Evolutionary conservation across 495 filamentous ascomycete genomes (phyloP), one percentile per base, ranked within the genome.

Genomic region (Glarea lozoyensis): DNA sequence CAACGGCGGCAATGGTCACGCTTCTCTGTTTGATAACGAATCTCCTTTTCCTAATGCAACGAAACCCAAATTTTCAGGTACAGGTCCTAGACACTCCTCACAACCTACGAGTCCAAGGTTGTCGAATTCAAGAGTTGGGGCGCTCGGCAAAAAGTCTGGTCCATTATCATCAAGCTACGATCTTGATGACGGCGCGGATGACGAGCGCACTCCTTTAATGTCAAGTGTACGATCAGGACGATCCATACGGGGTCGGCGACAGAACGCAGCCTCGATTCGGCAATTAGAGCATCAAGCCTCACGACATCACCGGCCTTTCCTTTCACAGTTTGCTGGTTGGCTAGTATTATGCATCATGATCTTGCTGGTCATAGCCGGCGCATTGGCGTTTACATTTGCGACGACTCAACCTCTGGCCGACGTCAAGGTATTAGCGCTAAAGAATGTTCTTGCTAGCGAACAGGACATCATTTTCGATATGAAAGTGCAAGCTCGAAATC

Each of bases 381-480:
- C 83, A 4, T 78, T 88, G 15, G 86, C 82, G 11, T 94, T 97
- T 62, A 71, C 96, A 55, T 78, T 93, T 49, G 82, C 88, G 15
- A 88, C 88, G 29, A 93, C 88, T n/a, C 88, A 93, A 48, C 82
- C 88, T 6, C 70, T 98, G 10, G 63, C 79, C 30, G 78, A 85
- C 33, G 81, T 97, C 41, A 66, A 78, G 33, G 69, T 97, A 21
- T 60, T 79, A 30, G 79, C 80, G 29, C 84, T 98, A 47, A 76
- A 81, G 49, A 89, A 94, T 52, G 87, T 98, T 13, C 73, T 97
- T 22, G 88, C 88, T 4, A 94, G 86, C 48, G 83, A 94, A 57
- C 85, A 95, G 60, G 93, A 97, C 55, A 71, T 98, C 15, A 97
- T 98, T 81, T 69, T 98, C 48, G 90, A 98, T 54, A 66, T 97